Evolutionary conservation across 768 basidiomycete genomes (phyloP).

Genomic region (Butyriboletus loyo): DNA sequence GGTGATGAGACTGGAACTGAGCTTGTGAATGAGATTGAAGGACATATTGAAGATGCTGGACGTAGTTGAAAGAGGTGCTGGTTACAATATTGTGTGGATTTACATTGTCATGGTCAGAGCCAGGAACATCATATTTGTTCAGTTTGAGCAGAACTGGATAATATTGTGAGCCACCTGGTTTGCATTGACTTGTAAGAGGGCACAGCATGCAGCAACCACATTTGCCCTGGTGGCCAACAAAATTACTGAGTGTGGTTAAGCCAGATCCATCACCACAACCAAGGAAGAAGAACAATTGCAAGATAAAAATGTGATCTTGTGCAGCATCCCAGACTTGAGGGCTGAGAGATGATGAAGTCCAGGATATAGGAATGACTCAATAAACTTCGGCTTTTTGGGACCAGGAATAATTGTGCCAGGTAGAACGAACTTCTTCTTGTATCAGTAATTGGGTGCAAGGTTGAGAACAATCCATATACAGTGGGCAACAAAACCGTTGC

Average conservation of each 20-base stretch:
- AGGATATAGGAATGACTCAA: constrained; percentile 25
- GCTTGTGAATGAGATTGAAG: too few relatives aligned
- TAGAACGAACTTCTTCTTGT: not conserved
- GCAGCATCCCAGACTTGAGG: constrained; percentile 20
- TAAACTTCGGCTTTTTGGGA: constrained; percentile 33
- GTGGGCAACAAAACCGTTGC: too few relatives aligned
- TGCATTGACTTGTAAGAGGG: not conserved
- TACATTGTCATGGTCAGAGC: not conserved
- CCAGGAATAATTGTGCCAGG: constrained; percentile 17
- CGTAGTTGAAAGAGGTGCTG: accelerated
- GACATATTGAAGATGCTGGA: not conserved
- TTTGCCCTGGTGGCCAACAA: not conserved
- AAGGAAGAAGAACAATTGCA: not conserved
- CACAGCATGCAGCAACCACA: not conserved
- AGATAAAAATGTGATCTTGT: accelerated
- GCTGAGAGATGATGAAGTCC: constrained; percentile 15
- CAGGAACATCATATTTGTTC: not conserved
- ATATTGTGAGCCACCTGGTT: not conserved
- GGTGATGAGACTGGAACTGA: too few relatives aligned
- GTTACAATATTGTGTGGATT: not conserved
- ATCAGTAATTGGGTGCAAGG: not conserved
- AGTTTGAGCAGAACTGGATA: not conserved
- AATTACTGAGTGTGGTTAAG: not conserved
- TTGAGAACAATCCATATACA: not conserved
- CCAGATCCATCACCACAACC: not conserved